Percentiles rank a stretch among this genome's conserved stretches.
Conservation (phyloP, 2,329 filamentous ascomycete species). For the Bipolaris victoriae region DNA sequence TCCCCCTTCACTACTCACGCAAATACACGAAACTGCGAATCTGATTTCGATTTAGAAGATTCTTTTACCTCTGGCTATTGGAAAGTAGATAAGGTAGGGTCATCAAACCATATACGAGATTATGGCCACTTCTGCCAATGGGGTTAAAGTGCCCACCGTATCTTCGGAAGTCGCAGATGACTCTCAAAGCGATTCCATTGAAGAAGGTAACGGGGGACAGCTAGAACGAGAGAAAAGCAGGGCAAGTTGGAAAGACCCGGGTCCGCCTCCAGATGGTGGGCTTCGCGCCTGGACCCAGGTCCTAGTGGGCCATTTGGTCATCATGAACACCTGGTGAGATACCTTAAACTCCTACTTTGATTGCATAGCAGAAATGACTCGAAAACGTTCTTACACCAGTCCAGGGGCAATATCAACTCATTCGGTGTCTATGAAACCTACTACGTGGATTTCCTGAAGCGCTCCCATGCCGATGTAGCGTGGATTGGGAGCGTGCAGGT, state of each 20-base stretch:
- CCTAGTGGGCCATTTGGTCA: constrained; percentile 47
- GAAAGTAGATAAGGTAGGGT: not conserved
- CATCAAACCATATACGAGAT: not conserved
- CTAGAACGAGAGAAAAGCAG: not conserved
- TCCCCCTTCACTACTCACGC: not conserved
- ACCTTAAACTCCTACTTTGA: not conserved
- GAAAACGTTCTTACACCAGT: not conserved
- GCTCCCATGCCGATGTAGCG: constrained; percentile 54
- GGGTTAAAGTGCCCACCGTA: not conserved
- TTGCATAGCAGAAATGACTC: not conserved
- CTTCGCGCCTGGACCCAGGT: constrained; percentile 52
- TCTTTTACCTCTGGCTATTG: not conserved
- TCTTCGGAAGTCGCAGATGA: not conserved
- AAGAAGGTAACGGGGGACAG: not conserved
- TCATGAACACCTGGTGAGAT: constrained; percentile 49
- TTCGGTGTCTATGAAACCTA: constrained; percentile 42
- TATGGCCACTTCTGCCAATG: not conserved
- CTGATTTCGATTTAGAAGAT: not conserved
- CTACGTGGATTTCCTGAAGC: constrained; percentile 29
- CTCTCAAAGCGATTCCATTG: not conserved
- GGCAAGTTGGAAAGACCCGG: not conserved
- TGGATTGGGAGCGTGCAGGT: constrained; percentile 59
- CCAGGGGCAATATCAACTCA: constrained; percentile 29
- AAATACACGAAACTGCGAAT: not conserved
- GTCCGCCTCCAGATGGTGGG: constrained; percentile 52